These are phyloP conservation scores for Dalbergia cultrata DNA, from an alignment of 306 rosid species.

Conservation along the genomic window DNA sequence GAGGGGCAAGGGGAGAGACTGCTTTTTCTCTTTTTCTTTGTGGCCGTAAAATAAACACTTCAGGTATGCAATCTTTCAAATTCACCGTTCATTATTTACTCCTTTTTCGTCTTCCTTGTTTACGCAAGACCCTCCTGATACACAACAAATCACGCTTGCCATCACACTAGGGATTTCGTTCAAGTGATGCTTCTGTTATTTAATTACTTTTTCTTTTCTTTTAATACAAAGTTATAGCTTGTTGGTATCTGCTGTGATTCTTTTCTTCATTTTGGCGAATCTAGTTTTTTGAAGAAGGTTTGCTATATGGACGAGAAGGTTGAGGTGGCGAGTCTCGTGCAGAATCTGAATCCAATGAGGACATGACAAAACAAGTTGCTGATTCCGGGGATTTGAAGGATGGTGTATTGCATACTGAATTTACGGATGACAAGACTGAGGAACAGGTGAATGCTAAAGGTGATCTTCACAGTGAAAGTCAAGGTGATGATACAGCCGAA, in stretches of 20 bases:
- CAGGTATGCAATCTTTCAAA: no score
- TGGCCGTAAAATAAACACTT: no score
- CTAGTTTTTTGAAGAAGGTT: constrained; percentile 67
- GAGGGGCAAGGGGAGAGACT: no score
- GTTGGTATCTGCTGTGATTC: constrained; percentile 34
- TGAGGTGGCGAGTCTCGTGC: constrained; percentile 44
- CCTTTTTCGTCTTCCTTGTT: no score
- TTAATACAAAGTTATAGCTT: no score
- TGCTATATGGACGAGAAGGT: constrained; percentile 71
- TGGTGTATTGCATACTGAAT: constrained; percentile 40
- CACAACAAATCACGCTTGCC: no score
- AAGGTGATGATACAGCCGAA: constrained; percentile 44
- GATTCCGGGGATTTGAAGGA: constrained; percentile 48
- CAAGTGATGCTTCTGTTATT: no score
- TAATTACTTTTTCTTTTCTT: no score
- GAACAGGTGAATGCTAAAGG: constrained; percentile 49
- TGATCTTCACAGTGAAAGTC: constrained; percentile 41
- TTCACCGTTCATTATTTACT: no score
- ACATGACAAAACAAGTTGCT: constrained; percentile 43
- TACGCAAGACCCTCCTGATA: no score
- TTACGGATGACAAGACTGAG: constrained; percentile 46
- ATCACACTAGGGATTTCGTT: no score
- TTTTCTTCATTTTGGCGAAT: constrained; percentile 53
- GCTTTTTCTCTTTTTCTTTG: no score
- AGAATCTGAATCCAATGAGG: constrained; percentile 52